A percentile compares a stretch with the other conserved stretches of the same genome.
Evolutionary conservation across 768 basidiomycete genomes (phyloP).

Genomic region (Tulasnella calospora): DNA sequence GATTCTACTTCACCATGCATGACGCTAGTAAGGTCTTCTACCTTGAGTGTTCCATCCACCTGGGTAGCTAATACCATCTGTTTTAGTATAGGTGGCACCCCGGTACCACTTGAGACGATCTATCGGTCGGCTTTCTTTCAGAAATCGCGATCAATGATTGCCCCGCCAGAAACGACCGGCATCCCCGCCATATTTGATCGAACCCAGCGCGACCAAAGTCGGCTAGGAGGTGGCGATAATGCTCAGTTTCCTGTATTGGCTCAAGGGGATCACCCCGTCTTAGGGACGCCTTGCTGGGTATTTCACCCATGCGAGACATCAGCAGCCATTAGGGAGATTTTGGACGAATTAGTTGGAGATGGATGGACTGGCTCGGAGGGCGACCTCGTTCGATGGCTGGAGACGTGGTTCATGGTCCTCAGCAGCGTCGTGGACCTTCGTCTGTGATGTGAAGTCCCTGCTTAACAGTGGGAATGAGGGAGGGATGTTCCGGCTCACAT

Average conservation of each 20-base stretch:
- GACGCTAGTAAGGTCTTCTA: conserved; percentile 54
- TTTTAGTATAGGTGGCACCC: conserved; percentile 53
- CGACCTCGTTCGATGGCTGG: conserved; percentile 34
- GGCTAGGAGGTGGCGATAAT: conserved; percentile 22
- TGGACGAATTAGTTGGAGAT: conserved; percentile 39
- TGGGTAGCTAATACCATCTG: conserved; percentile 11
- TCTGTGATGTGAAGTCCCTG: neutral
- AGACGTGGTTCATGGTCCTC: conserved; percentile 75
- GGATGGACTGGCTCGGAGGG: conserved; percentile 4
- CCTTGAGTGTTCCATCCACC: conserved; percentile 13
- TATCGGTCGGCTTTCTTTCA: conserved; percentile 58
- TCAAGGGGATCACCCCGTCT: conserved; percentile 79
- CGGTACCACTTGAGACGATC: conserved; percentile 54
- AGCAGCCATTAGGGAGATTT: conserved; percentile 60
- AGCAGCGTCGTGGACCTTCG: conserved; percentile 52
- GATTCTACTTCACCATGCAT: conserved; percentile 74
- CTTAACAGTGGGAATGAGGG: neutral
- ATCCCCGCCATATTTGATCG: neutral
- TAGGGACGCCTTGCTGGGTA: conserved; percentile 74
- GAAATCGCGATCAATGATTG: conserved; percentile 12
- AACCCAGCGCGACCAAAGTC: neutral
- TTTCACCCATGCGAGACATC: conserved; percentile 82
- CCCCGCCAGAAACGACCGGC: neutral
- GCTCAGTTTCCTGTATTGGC: conserved; percentile 67
- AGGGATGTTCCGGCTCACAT: conserved; percentile 25